Evolutionary conservation across 345 rosid species (phyloP).

Genomic region (Melaleuca quinquenervia): DNA sequence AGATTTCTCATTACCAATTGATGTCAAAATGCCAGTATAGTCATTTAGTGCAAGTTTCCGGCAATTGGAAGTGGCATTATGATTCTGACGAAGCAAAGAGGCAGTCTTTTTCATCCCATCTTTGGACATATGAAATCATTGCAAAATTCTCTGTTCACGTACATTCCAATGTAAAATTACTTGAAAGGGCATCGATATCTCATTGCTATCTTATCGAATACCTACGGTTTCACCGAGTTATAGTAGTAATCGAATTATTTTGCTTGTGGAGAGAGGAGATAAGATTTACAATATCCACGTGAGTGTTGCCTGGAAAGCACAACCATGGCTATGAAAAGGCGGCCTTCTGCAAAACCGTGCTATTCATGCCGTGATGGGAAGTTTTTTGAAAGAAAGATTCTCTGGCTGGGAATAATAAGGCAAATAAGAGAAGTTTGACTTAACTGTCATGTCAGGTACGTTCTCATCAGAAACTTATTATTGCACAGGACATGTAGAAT

Average conservation of each 20-base stretch:
- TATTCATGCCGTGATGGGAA: not conserved
- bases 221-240: not conserved
- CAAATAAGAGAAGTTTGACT: not conserved
- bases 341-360: not conserved
- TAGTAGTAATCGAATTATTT: not conserved
- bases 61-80: not conserved
- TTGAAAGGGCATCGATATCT: not conserved
- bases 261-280: not conserved
- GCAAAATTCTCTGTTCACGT: not conserved
- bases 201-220: not conserved
- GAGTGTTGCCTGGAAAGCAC: not conserved
- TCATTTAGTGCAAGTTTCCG: not conserved
- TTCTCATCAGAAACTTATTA: not conserved
- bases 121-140: not conserved
- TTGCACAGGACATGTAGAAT: not conserved
- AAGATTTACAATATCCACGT: not conserved
- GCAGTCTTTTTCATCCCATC: not conserved
- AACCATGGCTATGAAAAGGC: not conserved
- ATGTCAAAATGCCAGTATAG: not conserved
- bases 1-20: not conserved
- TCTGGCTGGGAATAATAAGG: not conserved
- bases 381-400: not conserved
- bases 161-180: not conserved
- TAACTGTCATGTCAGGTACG: not conserved
- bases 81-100: not conserved